Percentiles rank a stretch among this genome's conserved stretches.
Evolutionary conservation across 2,329 filamentous ascomycete genomes (phyloP).

Genomic region (Penicillium thymicola): DNA sequence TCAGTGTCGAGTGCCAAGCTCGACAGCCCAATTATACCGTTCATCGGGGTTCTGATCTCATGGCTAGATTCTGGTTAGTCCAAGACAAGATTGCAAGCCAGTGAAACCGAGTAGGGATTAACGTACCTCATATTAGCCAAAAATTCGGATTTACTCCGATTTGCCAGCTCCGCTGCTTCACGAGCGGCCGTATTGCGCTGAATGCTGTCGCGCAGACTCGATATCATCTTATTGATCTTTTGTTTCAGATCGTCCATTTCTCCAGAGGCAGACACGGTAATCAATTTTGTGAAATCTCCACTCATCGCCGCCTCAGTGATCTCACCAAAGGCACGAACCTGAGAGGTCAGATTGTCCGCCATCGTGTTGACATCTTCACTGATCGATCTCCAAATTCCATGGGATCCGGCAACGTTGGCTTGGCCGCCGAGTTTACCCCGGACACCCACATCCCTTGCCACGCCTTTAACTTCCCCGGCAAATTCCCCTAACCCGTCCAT

Average conservation of each 20-base stretch:
- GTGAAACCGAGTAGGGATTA: neutral
- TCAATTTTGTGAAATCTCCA: slow-evolving; percentile 89
- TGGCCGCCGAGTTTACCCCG: slow-evolving; percentile 98
- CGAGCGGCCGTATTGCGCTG: slow-evolving; percentile 90
- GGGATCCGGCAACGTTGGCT: slow-evolving; percentile 83
- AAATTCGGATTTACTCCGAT: slow-evolving; percentile 96
- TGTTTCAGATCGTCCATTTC: slow-evolving; percentile 97
- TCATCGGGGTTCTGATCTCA: slow-evolving; percentile 93
- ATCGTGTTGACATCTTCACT: slow-evolving; percentile 93
- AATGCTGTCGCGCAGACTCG: slow-evolving; percentile 86
- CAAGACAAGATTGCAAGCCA: neutral
- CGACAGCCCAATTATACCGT: slow-evolving; percentile 95
- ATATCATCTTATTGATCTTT: slow-evolving; percentile 98
- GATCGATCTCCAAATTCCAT: slow-evolving; percentile 93
- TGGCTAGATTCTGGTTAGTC: slow-evolving; percentile 50
- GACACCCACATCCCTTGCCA: slow-evolving; percentile 90
- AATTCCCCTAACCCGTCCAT: slow-evolving; percentile 88
- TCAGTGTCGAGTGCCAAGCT: slow-evolving; percentile 89
- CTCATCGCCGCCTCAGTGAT: slow-evolving; percentile 93
- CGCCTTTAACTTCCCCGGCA: slow-evolving; percentile 87
- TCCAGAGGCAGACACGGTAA: slow-evolving; percentile 90
- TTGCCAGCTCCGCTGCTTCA: slow-evolving; percentile 88
- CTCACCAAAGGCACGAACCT: slow-evolving; percentile 92
- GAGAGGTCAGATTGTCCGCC: slow-evolving; percentile 78
- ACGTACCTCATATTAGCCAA: slow-evolving; percentile 80